Base-by-base conservation (phyloP, 2,329 filamentous ascomycete species). In the Leptodontidium sp. region DNA sequence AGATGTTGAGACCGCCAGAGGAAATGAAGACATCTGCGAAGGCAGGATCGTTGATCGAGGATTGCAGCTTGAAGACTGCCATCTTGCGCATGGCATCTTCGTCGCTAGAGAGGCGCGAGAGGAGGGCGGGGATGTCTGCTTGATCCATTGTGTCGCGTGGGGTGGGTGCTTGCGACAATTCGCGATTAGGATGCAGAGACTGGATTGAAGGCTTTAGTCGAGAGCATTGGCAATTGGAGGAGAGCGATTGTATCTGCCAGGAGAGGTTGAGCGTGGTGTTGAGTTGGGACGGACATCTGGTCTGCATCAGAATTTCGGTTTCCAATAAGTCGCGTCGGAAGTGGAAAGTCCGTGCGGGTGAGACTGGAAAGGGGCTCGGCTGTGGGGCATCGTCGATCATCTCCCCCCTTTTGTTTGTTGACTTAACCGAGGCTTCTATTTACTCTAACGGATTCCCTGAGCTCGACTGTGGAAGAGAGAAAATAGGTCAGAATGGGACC, bases 51-150 rank as follows among this genome's bases (percentile, higher is more conserved):
- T 94, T 95, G 81, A 99, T 97, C 71, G 93, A 94, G 72, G 88
- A 91, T 82, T 99, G 96, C 73, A 99, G 89, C 83, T 98, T 98
- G 87, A 99, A 99, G 70, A 97, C 96, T 70, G 96, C 96, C 93
- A 98, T 98, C 82, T 99, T 99, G 78, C 94, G 93, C 75, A 93
- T 91, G 67, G 93, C 94, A 85, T 99, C 96, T 82, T 97, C 88
- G 75, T 90, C 87, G 81, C 88, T 90, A 50, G 86, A 84, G 70
- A 91, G 83, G 73, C 88, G 88, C 82, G 87, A 83, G 75, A 91
- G 83, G 74, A 91, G 85, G 79, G 86, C 86, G 61, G 88, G 88
- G 74, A 91, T 88, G 75, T 90, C 88, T 75, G 87, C 87, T 81
- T 90, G 88, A 77, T 91, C 88, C 88, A 91, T 76, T 14, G 57